A percentile compares a stretch with the other conserved stretches of the same genome.
These are phyloP conservation scores for Neopestalotiopsis rosae DNA, from an alignment of 2,329 filamentous ascomycete species.

Conservation along the genomic window DNA sequence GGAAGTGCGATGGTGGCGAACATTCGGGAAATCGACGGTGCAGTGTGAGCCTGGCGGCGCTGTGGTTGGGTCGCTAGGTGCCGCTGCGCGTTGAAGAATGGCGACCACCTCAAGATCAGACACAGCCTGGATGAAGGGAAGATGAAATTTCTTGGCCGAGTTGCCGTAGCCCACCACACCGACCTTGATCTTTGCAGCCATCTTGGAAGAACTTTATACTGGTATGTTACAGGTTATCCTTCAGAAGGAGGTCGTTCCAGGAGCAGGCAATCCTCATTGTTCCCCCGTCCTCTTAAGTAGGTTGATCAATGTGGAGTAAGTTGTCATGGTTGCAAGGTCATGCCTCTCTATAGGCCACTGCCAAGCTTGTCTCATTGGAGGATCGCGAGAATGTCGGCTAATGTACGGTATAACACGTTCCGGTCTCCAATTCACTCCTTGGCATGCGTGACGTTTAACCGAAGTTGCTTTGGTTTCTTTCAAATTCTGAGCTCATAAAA, in stretches of 20 bases:
- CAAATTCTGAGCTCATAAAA: neutral
- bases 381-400: neutral
- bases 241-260: neutral
- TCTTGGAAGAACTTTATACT: neutral
- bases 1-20: neutral
- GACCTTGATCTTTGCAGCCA: neutral
- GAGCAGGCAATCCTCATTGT: neutral
- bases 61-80: neutral
- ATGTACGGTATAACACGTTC: neutral
- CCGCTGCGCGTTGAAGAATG: neutral
- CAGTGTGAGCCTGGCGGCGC: neutral
- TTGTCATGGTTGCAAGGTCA: neutral
- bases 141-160: neutral
- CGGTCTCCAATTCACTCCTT: neutral
- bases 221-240: neutral
- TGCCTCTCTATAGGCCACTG: neutral
- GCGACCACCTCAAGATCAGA: neutral
- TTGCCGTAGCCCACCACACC: neutral
- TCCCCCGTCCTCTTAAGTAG: neutral
- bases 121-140: neutral
- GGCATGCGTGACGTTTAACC: neutral
- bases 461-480: neutral
- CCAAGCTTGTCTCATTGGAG: neutral
- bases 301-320: neutral
- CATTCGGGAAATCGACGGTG: constrained; percentile 1